Conservation (phyloP, 805 yeast species). For the Candida sphagnicola region DNA sequence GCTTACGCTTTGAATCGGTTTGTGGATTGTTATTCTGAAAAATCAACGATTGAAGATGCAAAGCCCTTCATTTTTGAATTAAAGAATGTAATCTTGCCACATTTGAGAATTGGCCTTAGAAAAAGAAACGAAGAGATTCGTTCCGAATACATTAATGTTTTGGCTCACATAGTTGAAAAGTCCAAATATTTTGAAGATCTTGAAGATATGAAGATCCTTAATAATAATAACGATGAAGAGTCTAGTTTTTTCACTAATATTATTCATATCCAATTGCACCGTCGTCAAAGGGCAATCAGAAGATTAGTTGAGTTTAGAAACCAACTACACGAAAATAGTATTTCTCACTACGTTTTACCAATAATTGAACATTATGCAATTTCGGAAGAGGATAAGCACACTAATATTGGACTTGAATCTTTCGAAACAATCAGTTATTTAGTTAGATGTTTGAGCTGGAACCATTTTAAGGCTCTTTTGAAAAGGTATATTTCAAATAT, state of each 20-base stretch:
- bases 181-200: constrained; percentile 44
- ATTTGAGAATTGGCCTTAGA: constrained; percentile 64
- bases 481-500: constrained; percentile 58
- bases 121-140: constrained; percentile 56
- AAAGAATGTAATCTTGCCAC: constrained; percentile 57
- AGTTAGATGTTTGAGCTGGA: constrained; percentile 62
- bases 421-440: constrained; percentile 58
- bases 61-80: constrained; percentile 36
- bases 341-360: constrained; percentile 81
- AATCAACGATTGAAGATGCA: constrained; percentile 19
- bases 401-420: constrained; percentile 65
- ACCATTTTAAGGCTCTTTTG: constrained; percentile 72
- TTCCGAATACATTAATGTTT: constrained; percentile 62
- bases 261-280: constrained; percentile 76
- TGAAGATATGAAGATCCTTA: constrained; percentile 61
- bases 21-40: constrained; percentile 49
- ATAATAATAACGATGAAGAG: constrained; percentile 68
- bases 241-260: constrained; percentile 76
- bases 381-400: constrained; percentile 50
- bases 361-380: constrained; percentile 76
- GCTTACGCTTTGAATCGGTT: constrained; percentile 59
- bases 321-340: constrained; percentile 48
- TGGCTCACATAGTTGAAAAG: constrained; percentile 58
- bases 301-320: constrained; percentile 50
- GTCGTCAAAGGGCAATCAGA: constrained; percentile 81